These are phyloP conservation scores for Huiozyma sinensis DNA, from an alignment of 805 yeast genomes.

Conservation along the genomic window DNA sequence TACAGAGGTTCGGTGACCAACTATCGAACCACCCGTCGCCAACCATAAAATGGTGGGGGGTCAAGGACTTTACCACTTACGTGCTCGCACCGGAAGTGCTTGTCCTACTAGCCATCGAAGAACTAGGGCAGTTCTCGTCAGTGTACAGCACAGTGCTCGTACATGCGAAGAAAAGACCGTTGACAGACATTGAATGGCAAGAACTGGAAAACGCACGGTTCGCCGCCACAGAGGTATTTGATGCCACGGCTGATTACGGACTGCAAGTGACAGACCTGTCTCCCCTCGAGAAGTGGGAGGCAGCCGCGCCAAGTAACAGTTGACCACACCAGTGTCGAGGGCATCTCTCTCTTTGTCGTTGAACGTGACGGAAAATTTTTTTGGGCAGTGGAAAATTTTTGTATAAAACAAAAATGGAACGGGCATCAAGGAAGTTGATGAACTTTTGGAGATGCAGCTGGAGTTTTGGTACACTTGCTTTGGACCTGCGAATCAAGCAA, in stretches of 20 bases:
- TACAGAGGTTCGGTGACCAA: slow-evolving; percentile 23
- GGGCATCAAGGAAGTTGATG: too few species aligned
- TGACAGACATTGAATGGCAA: neutral
- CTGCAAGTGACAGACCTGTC: slow-evolving; percentile 20
- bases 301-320: too few species aligned
- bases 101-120: slow-evolving; percentile 39
- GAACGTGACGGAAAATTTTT: slow-evolving; percentile 1
- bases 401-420: too few species aligned
- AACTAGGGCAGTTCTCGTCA: slow-evolving; percentile 19
- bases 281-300: slow-evolving; percentile 24
- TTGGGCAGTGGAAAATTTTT: neutral
- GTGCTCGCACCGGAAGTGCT: slow-evolving; percentile 57
- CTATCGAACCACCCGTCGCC: slow-evolving; percentile 30
- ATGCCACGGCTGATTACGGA: slow-evolving; percentile 41
- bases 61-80: slow-evolving; percentile 42
- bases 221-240: slow-evolving; percentile 31
- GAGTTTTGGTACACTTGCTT: too few species aligned
- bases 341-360: neutral
- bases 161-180: neutral
- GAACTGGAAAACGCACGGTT: neutral
- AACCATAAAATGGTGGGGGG: slow-evolving; percentile 52
- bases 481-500: neutral
- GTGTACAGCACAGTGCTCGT: neutral
- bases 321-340: too few species aligned
- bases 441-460: too few species aligned